Evolutionary conservation across 2,329 filamentous ascomycete genomes (phyloP), one percentile per base, ranked within the genome.

Genomic region (Anthostomella pinea): DNA sequence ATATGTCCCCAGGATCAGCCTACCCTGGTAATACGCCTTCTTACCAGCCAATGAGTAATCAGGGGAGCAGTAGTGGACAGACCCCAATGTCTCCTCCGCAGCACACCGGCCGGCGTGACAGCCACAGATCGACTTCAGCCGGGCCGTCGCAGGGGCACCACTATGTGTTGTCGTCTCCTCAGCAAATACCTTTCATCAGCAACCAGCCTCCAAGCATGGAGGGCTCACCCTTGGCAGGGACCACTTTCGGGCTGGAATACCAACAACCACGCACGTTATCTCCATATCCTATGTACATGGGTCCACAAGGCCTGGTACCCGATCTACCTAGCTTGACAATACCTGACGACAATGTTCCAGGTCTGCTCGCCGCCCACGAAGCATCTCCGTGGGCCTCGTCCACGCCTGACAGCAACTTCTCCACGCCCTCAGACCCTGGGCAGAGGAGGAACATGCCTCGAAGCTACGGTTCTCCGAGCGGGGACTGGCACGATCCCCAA

Each of bases 341-440:
- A 41, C 52, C 58, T 39, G 62, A 60, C 34, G 50, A 37, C 33
- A 54, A 39, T 43, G 32, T 52, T 39, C 58, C 58, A 53, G 59
- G 48, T 46, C 52, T 57, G 56, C 35, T 56, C 29, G 30, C 49
- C 40, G 19, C 59, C 37, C 41, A 59, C 21, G 69, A 70, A 18
- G 54, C 51, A 31, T 63, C 70, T 7, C 60, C 59, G 5, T 67
- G 68, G 58, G 51, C 62, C 3, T 70, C 69, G 3, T 71, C 71
- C 9, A 59, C 66, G n/a, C 62, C 69, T 6, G 67, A 68, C 28
- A 73, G 70, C 53, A 60, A 58, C 16, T 73, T 67, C 45, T 74
- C 72, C 3, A 69, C 71, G 3, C 65, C 68, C 13, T 67, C 69
- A 6, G 67, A 69, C 10, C 59, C 45, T 26, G 42, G 46, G 27